Conservation (phyloP, 1,139 yeast species). For the Petasospora rhodanensis region DNA sequence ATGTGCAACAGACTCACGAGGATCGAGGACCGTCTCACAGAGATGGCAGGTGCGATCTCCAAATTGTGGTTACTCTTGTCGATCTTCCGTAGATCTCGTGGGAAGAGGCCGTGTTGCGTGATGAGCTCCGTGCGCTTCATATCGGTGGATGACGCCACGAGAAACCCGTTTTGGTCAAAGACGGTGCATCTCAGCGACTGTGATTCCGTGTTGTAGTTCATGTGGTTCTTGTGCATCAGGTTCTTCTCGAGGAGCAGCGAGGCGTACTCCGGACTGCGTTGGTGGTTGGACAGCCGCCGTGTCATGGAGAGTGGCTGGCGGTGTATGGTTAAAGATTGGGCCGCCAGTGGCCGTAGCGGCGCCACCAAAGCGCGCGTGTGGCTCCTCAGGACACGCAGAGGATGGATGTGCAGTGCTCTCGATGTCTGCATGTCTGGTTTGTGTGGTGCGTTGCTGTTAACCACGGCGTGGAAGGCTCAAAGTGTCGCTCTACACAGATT, state of each 20-base stretch:
- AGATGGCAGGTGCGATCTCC: conserved; percentile 68
- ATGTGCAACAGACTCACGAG: conserved; percentile 63
- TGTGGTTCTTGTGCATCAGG: conserved; percentile 32
- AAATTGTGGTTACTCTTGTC: conserved; percentile 52
- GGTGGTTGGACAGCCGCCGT: neutral
- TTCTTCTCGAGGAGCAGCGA: conserved; percentile 34
- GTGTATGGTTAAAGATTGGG: too few relatives aligned
- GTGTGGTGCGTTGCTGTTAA: too few relatives aligned
- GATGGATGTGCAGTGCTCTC: too few relatives aligned
- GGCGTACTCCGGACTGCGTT: conserved; percentile 15
- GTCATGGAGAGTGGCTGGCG: neutral
- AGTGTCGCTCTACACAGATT: too few relatives aligned
- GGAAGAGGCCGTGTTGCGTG: conserved; percentile 49
- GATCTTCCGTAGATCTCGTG: conserved; percentile 71
- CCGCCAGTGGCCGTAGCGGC: too few relatives aligned
- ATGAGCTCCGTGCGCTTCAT: conserved; percentile 52
- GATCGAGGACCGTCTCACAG: conserved; percentile 58
- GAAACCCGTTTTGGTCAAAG: conserved; percentile 53
- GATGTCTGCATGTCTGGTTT: too few relatives aligned
- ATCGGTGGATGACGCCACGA: conserved; percentile 52
- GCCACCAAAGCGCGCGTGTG: too few relatives aligned
- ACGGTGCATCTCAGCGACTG: conserved; percentile 46
- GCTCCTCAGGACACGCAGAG: too few relatives aligned
- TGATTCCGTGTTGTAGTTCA: conserved; percentile 22
- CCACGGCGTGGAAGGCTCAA: too few relatives aligned